Base-by-base conservation (phyloP, 306 rosid species). In the Elaeagnus macrophylla region DNA sequence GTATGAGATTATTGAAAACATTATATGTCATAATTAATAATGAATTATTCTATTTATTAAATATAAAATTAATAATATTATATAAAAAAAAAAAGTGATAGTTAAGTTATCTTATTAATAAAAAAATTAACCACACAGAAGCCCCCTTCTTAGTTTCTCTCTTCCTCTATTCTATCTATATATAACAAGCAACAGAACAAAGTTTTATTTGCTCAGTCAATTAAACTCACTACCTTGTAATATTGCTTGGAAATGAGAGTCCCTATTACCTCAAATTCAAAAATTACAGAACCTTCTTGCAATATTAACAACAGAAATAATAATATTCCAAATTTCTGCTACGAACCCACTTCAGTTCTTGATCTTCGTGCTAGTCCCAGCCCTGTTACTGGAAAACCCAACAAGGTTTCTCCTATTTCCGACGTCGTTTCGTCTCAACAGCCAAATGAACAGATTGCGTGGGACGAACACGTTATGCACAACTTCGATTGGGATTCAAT, bases 341-440 rank as follows among this genome's bases (percentile, higher is more conserved):
- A 79, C 94, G 96, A 88, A 57, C 91, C 95, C 64, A 84, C 86
- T 12, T 84, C 96, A 1, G 95, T 88, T 14, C 86, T 88, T 10
- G 96, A 88, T 55, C 85, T 80, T 19, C 75, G 82, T 38, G 84
- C 83, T 10, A 88, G 94, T 60, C 90, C 97, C 0, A 77, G 85
- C 78, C 97, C 95, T 0, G 79, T 67, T 56, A 65, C 53, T 5
- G 64, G 71, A 12, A 77, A 74, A 12, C 81, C 75, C 8, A 7
- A 64, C 4, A 53, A 73, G 12, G 49, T 50, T 16, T 37, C 67
- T 0, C 57, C 62, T 5, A 18, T 42, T 8, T 37, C 78, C 0
- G 62, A 60, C 59, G 54, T 58, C 8, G 16, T 67, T 64, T 56
- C 81, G 16, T 53, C 69, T 4, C 61, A 53, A 9, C 50, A 25